These are phyloP conservation scores for Fusarium neocosmosporiellum DNA, from an alignment of 2,329 filamentous ascomycete genomes.

Conservation along the genomic window DNA sequence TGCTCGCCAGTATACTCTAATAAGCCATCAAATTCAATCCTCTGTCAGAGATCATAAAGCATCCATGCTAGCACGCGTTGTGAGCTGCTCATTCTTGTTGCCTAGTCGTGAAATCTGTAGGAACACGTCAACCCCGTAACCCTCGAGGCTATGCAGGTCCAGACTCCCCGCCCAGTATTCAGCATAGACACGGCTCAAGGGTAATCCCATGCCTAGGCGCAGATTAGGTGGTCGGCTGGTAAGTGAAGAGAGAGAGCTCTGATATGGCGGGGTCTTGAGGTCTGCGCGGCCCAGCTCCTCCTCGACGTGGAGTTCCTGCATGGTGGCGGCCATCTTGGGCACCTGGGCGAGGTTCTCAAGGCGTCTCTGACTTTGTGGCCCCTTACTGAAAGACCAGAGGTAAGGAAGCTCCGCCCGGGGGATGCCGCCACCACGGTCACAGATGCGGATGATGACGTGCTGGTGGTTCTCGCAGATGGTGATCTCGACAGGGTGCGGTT, in stretches of 20 bases:
- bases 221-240: constrained; percentile 87
- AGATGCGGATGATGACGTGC: constrained; percentile 96
- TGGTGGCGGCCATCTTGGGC: constrained; percentile 90
- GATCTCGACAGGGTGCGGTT: constrained; percentile 87
- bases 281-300: constrained; percentile 55
- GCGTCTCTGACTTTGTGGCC: constrained; percentile 79
- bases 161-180: constrained; percentile 98
- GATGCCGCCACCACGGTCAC: constrained; percentile 94
- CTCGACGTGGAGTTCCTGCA: constrained; percentile 80
- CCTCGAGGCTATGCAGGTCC: constrained; percentile 91
- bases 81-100: constrained; percentile 97
- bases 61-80: constrained; percentile 80
- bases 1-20: not conserved
- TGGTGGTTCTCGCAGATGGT: constrained; percentile 94
- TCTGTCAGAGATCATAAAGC: constrained; percentile 63
- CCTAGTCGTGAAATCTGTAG: constrained; percentile 95
- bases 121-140: constrained; percentile 96
- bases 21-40: constrained; percentile 12
- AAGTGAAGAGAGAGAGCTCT: constrained; percentile 80
- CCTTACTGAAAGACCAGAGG: constrained; percentile 97
- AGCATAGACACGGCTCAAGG: constrained; percentile 92
- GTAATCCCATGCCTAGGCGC: constrained; percentile 90
- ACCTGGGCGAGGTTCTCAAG: constrained; percentile 89
- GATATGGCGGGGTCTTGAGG: constrained; percentile 55
- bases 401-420: constrained; percentile 86